Evolutionary conservation across 495 filamentous ascomycete genomes (phyloP), one percentile per base, ranked within the genome.

Genomic region (Penicilliopsis zonata): DNA sequence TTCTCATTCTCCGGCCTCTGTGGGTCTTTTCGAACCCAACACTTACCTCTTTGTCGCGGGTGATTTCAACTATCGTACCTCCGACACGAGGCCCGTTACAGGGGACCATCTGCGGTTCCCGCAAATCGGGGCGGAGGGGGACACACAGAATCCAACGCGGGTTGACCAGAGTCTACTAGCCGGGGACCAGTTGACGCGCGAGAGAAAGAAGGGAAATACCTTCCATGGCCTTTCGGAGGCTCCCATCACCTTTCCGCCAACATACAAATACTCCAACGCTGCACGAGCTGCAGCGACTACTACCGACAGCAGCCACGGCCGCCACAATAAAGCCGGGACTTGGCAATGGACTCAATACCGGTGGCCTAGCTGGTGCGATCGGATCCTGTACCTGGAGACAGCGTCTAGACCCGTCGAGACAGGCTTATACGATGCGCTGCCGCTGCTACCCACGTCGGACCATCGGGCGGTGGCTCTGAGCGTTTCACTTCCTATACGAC

Each of bases 291-390:
- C 62, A 3, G 37, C 51, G 2, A 30, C 54, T 16, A 17, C 35
- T 2, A 46, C 30, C 0, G 37, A 49, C 2, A 33, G 40, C 24
- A 41, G 41, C 28, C 49, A 59, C 33, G 48, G 52, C 15, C 52
- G 54, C 26, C 59, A 73, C 8, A 57, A 67, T 10, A n/a, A n/a
- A n/a, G n/a, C n/a, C n/a, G n/a, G n/a, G n/a, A n/a, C n/a, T n/a
- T 93, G 84, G 83, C 54, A 58, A 22, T 94, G 84, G 73, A 76
- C 84, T 15, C 59, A 53, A 27, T 76, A 83, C 46, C 76, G 90
- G 23, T 94, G 78, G 74, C 90, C 90, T 1, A 80, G 80, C 46
- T 98, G 90, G 88, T 92, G 84, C 40, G 90, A 98, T 52, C 75
- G 90, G 9, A 77, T 98, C 25, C 58, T 98, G 12, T 95, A 74